These are phyloP conservation scores for Trifolium pratense DNA, from an alignment of 306 rosid genomes.

Conservation along the genomic window DNA sequence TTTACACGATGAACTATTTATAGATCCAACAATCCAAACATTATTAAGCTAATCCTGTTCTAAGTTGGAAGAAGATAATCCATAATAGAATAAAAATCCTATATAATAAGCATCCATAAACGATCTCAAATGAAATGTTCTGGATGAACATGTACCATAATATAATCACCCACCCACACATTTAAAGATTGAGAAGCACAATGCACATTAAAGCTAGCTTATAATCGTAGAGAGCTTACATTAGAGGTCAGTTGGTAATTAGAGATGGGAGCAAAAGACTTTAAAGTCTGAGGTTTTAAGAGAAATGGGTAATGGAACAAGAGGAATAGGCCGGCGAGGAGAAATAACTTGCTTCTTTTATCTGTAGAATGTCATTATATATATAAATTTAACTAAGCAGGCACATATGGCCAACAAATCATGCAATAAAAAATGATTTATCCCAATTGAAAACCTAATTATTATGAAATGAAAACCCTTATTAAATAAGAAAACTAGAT, in stretches of 20 bases:
- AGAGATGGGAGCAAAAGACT: background rate
- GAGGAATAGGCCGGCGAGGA: background rate
- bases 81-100: background rate
- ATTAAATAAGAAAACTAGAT: background rate
- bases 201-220: conserved; percentile 1
- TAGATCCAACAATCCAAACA: background rate
- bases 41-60: too few relatives aligned
- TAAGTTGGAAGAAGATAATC: too few relatives aligned
- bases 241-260: background rate
- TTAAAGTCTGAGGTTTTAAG: background rate
- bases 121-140: background rate
- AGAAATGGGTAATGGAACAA: background rate
- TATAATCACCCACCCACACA: background rate
- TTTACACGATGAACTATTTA: background rate
- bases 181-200: background rate
- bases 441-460: background rate
- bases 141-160: background rate
- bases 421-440: background rate
- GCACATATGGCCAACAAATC: background rate
- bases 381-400: too few relatives aligned
- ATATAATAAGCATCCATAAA: background rate
- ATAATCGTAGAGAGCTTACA: background rate
- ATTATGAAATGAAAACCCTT: background rate
- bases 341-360: conserved; percentile 10
- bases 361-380: background rate